phyloP scores from a whole-genome alignment of 306 rosid genomes.

The Trifolium repens region DNA sequence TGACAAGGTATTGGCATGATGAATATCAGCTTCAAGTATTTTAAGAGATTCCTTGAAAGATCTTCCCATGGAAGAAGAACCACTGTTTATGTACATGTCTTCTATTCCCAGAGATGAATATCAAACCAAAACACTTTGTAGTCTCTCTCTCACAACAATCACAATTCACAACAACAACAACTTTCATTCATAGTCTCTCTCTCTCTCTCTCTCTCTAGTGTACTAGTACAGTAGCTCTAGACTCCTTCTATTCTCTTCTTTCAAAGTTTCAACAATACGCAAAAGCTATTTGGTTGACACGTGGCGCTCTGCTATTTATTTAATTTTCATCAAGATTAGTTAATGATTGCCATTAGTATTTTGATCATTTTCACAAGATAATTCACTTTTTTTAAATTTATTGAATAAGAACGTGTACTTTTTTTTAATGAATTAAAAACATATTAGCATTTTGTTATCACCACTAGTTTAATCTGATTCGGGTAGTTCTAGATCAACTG shows the following conservation, averaged over 20 bases:
- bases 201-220: conserved; percentile 15
- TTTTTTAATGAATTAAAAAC: too few species aligned
- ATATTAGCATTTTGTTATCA: too few species aligned
- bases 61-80: conserved; percentile 74
- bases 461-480: too few species aligned
- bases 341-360: too few species aligned
- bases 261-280: not conserved
- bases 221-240: not conserved
- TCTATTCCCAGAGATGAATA: not conserved
- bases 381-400: too few species aligned
- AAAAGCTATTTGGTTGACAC: conserved; percentile 45
- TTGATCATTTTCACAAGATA: too few species aligned
- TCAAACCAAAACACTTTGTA: not conserved
- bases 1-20: conserved; percentile 94
- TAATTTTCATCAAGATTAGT: not conserved
- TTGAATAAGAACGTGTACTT: too few species aligned
- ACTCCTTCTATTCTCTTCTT: conserved; percentile 42
- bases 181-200: conserved; percentile 1
- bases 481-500: too few species aligned
- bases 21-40: conserved; percentile 98
- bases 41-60: conserved; percentile 96
- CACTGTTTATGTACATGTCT: conserved; percentile 65
- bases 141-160: not conserved
- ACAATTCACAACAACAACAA: conserved; percentile 2
- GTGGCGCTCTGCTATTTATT: conserved; percentile 43